These are phyloP conservation scores for Macrocybe gigantea DNA, from an alignment of 768 basidiomycete genomes.

Conservation along the genomic window DNA sequence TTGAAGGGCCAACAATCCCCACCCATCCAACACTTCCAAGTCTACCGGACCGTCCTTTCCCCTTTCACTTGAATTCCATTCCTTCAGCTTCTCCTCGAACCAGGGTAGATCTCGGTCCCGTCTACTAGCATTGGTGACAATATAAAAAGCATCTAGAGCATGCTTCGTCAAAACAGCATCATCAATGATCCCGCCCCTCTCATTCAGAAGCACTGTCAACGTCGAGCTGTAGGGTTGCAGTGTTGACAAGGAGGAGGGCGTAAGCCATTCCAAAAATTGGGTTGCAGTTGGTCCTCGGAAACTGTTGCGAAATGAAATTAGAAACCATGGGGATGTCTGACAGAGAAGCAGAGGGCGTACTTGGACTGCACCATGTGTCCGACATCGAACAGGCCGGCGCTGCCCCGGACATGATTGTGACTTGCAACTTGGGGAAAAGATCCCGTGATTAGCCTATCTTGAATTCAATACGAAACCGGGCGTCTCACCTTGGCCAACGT, in stretches of 20 bases:
- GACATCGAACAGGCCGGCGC: conserved; percentile 91
- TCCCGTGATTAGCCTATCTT: neutral
- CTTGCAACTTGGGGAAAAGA: conserved; percentile 58
- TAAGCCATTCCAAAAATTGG: conserved; percentile 83
- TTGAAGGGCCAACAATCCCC: conserved; percentile 90
- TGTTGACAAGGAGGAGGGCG: conserved; percentile 71
- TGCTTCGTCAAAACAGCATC: conserved; percentile 92
- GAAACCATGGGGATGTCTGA: neutral
- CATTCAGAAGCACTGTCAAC: conserved; percentile 85
- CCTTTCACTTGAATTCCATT: conserved; percentile 68
- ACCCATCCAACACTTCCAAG: conserved; percentile 73
- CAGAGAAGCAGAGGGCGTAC: conserved; percentile 32
- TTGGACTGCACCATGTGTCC: conserved; percentile 97
- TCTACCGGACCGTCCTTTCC: conserved; percentile 62
- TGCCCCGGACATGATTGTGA: conserved; percentile 81
- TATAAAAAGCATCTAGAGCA: conserved; percentile 74
- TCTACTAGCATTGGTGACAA: conserved; percentile 94
- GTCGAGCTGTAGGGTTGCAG: conserved; percentile 76
- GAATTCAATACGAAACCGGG: too few relatives aligned
- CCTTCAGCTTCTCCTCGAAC: conserved; percentile 59
- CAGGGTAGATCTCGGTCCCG: conserved; percentile 76
- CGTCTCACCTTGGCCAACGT: conserved; percentile 67
- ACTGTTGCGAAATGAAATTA: conserved; percentile 27
- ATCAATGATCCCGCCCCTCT: conserved; percentile 90
- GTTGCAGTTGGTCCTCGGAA: conserved; percentile 78